Percentiles rank a stretch among this genome's conserved stretches.
phyloP scores from a whole-genome alignment of 1,139 yeast genomes.

The Sugiyamaella pinicola region DNA sequence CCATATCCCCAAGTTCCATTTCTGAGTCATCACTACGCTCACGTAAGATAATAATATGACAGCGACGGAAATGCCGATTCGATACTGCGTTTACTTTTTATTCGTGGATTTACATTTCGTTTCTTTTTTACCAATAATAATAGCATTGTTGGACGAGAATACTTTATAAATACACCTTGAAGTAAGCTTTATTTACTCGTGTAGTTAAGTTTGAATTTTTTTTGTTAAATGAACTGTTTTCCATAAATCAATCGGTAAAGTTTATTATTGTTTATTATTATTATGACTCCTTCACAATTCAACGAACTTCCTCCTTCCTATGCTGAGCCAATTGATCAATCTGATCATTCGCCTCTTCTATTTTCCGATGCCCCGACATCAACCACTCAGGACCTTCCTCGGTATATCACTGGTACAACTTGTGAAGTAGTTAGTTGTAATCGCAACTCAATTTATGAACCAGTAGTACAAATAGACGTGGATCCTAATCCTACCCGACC shows the following conservation, averaged over 20 bases:
- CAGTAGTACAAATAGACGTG: constrained; percentile 12
- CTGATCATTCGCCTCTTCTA: neutral
- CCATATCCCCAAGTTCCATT: no score
- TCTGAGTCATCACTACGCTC: no score
- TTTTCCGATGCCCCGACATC: neutral
- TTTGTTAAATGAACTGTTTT: no score
- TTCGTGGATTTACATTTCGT: neutral
- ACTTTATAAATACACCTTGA: neutral
- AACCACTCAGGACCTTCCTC: constrained; percentile 8
- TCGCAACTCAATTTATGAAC: constrained; percentile 13
- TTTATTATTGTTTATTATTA: neutral
- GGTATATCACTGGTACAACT: constrained; percentile 16
- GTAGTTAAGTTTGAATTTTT: no score
- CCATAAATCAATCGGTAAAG: no score
- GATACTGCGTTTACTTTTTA: neutral
- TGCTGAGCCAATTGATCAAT: neutral
- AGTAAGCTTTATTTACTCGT: no score
- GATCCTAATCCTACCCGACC: constrained; percentile 11
- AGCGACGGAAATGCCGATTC: no score
- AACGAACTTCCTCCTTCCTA: constrained; percentile 6
- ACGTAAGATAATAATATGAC: no score
- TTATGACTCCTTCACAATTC: constrained; percentile 1
- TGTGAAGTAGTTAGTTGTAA: constrained; percentile 11
- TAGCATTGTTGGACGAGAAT: no score
- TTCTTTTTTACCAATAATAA: neutral